Conservation (phyloP, 2,329 filamentous ascomycete species). For the Karstenula rhodostoma region DNA sequence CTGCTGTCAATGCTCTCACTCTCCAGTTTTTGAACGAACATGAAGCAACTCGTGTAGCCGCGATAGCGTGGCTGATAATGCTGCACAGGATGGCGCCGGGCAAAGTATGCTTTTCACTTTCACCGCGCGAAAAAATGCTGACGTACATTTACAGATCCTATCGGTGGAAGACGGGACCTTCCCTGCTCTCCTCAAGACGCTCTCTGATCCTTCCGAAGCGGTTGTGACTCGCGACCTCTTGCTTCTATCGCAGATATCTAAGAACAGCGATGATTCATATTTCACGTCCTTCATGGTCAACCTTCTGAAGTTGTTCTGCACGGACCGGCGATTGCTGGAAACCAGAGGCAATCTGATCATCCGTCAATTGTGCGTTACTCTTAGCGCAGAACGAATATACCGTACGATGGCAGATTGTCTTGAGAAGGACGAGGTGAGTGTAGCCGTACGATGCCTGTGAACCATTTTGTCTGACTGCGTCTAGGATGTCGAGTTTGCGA, state of each 20-base stretch:
- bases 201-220: constrained; percentile 93
- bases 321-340: constrained; percentile 88
- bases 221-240: constrained; percentile 96
- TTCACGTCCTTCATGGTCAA: constrained; percentile 99
- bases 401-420: constrained; percentile 94
- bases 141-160: constrained; percentile 57
- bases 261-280: constrained; percentile 96
- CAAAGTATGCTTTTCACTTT: constrained; percentile 66
- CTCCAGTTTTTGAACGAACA: constrained; percentile 95
- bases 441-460: constrained; percentile 22
- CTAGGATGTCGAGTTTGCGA: constrained; percentile 92
- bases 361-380: constrained; percentile 87
- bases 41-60: constrained; percentile 92
- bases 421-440: constrained; percentile 79
- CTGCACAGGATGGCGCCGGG: constrained; percentile 92
- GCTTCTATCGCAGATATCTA: constrained; percentile 92
- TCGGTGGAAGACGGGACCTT: constrained; percentile 98
- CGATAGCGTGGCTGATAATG: constrained; percentile 97
- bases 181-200: constrained; percentile 91
- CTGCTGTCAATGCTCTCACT: constrained; percentile 91
- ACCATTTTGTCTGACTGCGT: constrained; percentile 11
- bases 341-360: constrained; percentile 96
- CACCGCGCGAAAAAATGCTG: constrained; percentile 10
- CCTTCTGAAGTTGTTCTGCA: constrained; percentile 91
- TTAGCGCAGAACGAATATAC: constrained; percentile 95